phyloP scores from a whole-genome alignment of 1,139 yeast genomes.

The Pneumocystis wakefieldiae region DNA sequence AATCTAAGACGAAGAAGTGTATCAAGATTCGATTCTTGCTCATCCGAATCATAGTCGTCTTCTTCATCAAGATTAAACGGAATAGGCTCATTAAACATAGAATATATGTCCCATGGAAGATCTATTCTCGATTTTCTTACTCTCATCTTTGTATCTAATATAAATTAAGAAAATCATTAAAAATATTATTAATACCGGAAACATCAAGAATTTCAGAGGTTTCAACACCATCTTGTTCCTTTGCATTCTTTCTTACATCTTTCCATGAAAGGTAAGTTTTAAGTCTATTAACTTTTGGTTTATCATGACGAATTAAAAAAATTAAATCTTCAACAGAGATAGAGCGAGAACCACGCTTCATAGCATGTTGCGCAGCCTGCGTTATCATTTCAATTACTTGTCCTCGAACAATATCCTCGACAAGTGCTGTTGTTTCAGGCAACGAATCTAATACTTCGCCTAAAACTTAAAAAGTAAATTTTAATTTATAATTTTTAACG shows the following conservation, averaged over 20 bases:
- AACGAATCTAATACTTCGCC: slow-evolving; percentile 83
- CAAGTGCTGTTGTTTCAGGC: slow-evolving; percentile 70
- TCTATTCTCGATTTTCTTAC: slow-evolving; percentile 67
- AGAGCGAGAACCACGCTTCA: slow-evolving; percentile 65
- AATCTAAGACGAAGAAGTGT: slow-evolving; percentile 73
- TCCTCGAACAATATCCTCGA: slow-evolving; percentile 88
- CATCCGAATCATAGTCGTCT: slow-evolving; percentile 62
- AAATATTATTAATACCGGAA: slow-evolving; percentile 22
- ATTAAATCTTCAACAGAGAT: slow-evolving; percentile 88
- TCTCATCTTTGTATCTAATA: slow-evolving; percentile 44
- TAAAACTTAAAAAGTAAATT: neutral
- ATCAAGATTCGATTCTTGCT: slow-evolving; percentile 76
- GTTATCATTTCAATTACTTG: slow-evolving; percentile 72
- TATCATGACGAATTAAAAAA: slow-evolving; percentile 80
- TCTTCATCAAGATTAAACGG: slow-evolving; percentile 68
- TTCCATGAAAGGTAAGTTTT: slow-evolving; percentile 92
- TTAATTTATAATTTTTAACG: neutral
- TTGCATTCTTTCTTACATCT: slow-evolving; percentile 91
- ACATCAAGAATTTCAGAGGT: slow-evolving; percentile 42
- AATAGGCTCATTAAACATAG: slow-evolving; percentile 84
- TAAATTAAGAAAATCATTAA: slow-evolving; percentile 27
- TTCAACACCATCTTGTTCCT: slow-evolving; percentile 77
- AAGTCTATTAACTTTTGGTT: slow-evolving; percentile 81
- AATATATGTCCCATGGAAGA: slow-evolving; percentile 89
- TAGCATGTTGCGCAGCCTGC: slow-evolving; percentile 68